Evolutionary conservation across 805 yeast species (phyloP).

Genomic region (Helenozyma baotianmanensis): DNA sequence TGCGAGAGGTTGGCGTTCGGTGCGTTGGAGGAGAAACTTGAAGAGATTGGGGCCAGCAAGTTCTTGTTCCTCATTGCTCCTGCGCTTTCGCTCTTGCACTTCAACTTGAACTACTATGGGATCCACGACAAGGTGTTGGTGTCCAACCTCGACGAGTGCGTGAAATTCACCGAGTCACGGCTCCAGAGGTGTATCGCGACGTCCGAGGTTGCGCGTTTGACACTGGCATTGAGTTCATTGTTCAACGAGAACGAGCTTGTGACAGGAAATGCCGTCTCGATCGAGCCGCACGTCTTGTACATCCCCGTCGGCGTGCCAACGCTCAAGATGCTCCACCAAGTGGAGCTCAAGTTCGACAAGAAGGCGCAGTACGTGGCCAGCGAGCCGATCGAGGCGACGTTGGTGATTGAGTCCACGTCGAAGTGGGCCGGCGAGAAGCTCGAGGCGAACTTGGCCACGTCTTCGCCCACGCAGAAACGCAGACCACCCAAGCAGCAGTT

Average conservation of each 20-base stretch:
- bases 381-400: constrained; percentile 47
- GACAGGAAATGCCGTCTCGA: neutral
- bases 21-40: constrained; percentile 1
- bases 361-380: constrained; percentile 54
- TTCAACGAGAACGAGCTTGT: neutral
- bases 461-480: constrained; percentile 8
- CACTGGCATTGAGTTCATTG: too few species aligned
- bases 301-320: constrained; percentile 63
- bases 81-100: constrained; percentile 17
- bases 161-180: constrained; percentile 3
- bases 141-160: constrained; percentile 16
- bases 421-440: constrained; percentile 35
- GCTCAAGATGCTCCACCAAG: constrained; percentile 55
- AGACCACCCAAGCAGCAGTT: constrained; percentile 22
- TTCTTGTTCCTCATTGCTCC: constrained; percentile 18
- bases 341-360: constrained; percentile 41
- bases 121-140: constrained; percentile 17
- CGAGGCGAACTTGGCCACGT: constrained; percentile 6
- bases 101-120: constrained; percentile 30
- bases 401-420: constrained; percentile 41
- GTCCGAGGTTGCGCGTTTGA: constrained; percentile 9
- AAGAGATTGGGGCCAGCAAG: constrained; percentile 8
- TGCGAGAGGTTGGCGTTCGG: constrained; percentile 21
- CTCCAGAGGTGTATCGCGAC: constrained; percentile 4
- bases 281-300: constrained; percentile 17